Conservation (phyloP, 177 flowering plant species). For the Telopea speciosissima region DNA sequence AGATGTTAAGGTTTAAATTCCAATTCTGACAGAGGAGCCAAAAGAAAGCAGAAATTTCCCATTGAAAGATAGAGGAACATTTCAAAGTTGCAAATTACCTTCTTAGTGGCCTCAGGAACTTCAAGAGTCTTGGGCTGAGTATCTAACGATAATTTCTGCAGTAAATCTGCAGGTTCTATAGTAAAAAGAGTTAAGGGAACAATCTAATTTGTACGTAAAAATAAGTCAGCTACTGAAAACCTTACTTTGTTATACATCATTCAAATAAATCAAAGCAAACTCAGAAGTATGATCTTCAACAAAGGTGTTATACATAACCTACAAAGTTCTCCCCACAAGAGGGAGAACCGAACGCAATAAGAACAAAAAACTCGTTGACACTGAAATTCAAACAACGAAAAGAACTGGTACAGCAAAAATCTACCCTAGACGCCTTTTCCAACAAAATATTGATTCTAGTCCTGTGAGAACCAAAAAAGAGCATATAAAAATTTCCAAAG, state of each 20-base stretch:
- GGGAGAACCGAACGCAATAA: not conserved
- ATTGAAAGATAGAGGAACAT: not conserved
- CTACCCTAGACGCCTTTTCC: not conserved
- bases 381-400: not conserved
- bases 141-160: constrained; percentile 46
- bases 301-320: too few species aligned
- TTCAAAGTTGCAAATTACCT: constrained; percentile 31
- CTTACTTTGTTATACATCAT: not conserved
- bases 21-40: not conserved
- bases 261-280: too few species aligned
- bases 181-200: constrained; percentile 24
- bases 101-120: constrained; percentile 31
- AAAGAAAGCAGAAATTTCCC: not conserved
- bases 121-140: constrained; percentile 35
- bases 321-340: not conserved
- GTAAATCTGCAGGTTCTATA: constrained; percentile 50
- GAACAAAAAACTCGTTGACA: not conserved
- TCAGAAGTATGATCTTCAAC: too few species aligned
- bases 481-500: too few species aligned
- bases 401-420: too few species aligned
- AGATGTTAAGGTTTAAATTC: not conserved
- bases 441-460: too few species aligned
- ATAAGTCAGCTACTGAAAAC: not conserved
- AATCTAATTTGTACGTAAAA: not conserved
- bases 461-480: too few species aligned